These are phyloP conservation scores for Peterozyma toletana DNA, from an alignment of 805 yeast species.

Conservation along the genomic window DNA sequence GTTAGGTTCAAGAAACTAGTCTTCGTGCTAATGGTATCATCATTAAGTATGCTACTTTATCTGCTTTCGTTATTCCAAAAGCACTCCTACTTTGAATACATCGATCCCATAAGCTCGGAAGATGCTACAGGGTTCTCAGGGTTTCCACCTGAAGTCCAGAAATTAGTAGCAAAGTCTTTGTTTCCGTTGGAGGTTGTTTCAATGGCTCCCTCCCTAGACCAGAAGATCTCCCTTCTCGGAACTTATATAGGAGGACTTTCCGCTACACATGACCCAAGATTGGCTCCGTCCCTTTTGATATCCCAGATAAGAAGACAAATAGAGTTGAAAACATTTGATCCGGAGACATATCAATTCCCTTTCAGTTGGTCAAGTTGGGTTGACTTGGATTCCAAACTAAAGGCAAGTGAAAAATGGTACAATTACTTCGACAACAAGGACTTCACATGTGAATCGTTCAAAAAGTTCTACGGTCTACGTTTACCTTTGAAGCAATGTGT, in stretches of 20 bases:
- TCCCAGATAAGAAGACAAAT: constrained; percentile 12
- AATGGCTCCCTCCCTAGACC: background rate
- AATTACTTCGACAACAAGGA: constrained; percentile 6
- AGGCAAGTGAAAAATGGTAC: constrained; percentile 8
- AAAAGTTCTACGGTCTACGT: constrained; percentile 7
- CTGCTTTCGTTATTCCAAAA: no score
- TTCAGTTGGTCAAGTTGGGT: constrained; percentile 26
- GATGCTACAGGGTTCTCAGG: no score
- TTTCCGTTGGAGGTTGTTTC: background rate
- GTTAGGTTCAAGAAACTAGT: no score
- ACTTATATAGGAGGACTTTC: background rate
- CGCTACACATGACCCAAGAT: constrained; percentile 19
- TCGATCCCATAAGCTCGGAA: no score
- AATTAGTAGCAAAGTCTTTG: background rate
- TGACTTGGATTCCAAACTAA: constrained; percentile 15
- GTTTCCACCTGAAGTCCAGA: background rate
- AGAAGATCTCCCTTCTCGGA: background rate
- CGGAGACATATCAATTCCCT: constrained; percentile 17
- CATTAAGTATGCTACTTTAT: no score
- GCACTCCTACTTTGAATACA: no score
- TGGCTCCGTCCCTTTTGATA: constrained; percentile 23
- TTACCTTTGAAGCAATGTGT: constrained; percentile 4
- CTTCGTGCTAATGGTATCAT: no score
- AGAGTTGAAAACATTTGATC: constrained; percentile 12
- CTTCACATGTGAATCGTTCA: constrained; percentile 14